A percentile compares a stretch with the other conserved stretches of the same genome.
Evolutionary conservation across 225 moss, liverwort and hornwort species (phyloP).

Genomic region (Ulota crispa): DNA sequence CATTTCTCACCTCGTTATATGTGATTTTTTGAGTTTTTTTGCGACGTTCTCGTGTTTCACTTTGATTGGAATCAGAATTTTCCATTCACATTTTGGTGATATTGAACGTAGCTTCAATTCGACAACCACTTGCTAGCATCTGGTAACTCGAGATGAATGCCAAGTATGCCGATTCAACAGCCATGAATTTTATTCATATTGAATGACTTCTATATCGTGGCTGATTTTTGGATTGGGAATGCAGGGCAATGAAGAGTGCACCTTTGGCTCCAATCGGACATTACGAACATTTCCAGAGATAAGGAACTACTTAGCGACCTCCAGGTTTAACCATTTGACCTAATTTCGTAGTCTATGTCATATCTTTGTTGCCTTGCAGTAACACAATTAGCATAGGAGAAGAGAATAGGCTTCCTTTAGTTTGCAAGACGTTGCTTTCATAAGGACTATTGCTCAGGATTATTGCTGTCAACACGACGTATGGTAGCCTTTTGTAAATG

Average conservation of each 20-base stretch:
- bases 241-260: constrained; percentile 18
- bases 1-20: not conserved
- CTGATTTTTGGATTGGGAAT: not conserved
- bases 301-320: not conserved
- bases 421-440: not conserved
- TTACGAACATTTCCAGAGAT: not conserved
- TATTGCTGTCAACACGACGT: not conserved
- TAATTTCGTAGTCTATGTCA: not conserved
- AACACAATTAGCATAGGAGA: not conserved
- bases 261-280: not conserved
- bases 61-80: not conserved
- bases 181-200: not conserved
- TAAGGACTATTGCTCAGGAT: not conserved
- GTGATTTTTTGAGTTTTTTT: not conserved
- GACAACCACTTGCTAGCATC: not conserved
- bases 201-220: not conserved
- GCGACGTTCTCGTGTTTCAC: not conserved
- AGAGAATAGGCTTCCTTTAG: not conserved
- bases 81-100: constrained; percentile 9
- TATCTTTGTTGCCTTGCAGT: not conserved
- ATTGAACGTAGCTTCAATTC: not conserved
- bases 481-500: not conserved
- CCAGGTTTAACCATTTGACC: constrained; percentile 18
- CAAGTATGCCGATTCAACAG: not conserved
- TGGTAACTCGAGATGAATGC: constrained; percentile 3